phyloP scores from a whole-genome alignment of 345 rosid genomes.

The Trapa bicornis region DNA sequence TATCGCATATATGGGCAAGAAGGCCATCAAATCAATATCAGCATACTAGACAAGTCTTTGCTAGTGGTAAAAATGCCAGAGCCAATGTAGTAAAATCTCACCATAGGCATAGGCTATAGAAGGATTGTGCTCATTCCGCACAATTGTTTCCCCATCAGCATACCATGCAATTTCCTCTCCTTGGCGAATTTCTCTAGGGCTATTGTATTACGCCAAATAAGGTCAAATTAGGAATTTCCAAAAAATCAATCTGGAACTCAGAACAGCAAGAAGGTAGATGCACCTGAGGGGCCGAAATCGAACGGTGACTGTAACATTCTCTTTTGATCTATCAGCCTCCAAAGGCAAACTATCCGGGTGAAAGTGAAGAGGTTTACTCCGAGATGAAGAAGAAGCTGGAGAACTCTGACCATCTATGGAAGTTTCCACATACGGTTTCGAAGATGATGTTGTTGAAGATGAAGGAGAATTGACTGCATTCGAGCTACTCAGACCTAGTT shows the following conservation, averaged over 20 bases:
- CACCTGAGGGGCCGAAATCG: constrained; percentile 97
- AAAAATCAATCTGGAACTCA: constrained; percentile 1
- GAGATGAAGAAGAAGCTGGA: constrained; percentile 88
- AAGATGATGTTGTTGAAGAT: constrained; percentile 85
- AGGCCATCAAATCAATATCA: not conserved
- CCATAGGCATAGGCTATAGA: constrained; percentile 93
- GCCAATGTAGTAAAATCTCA: constrained; percentile 17
- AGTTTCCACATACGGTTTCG: constrained; percentile 64
- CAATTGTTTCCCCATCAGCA: constrained; percentile 93
- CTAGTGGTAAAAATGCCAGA: constrained; percentile 2
- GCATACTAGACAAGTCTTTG: not conserved
- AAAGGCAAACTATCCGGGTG: constrained; percentile 38
- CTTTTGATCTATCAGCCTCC: constrained; percentile 52
- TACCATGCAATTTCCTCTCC: constrained; percentile 99
- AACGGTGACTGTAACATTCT: constrained; percentile 85
- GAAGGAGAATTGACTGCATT: constrained; percentile 68
- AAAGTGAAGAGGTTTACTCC: constrained; percentile 63
- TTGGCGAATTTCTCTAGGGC: constrained; percentile 92
- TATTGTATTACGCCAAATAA: constrained; percentile 16
- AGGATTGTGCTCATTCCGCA: constrained; percentile 77
- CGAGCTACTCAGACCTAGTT: constrained; percentile 24
- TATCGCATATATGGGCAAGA: not conserved
- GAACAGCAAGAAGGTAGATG: constrained; percentile 6
- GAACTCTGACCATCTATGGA: constrained; percentile 87
- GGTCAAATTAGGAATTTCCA: constrained; percentile 11